Conservation (phyloP, 345 rosid species). For the Tarenaya hassleriana region DNA sequence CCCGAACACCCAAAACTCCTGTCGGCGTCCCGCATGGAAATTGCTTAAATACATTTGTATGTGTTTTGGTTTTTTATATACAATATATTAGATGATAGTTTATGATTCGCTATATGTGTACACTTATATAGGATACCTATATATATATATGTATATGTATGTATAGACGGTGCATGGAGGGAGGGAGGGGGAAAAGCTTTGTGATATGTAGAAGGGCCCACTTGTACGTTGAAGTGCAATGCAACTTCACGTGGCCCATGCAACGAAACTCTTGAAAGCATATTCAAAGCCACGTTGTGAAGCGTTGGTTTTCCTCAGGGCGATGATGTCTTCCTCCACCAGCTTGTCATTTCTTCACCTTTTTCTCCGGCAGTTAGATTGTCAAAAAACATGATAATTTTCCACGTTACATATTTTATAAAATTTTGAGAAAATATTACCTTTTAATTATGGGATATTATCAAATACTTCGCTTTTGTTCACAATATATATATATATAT, state of each 20-base stretch:
- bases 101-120: neutral
- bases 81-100: conserved; percentile 8
- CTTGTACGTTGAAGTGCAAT: conserved; percentile 17
- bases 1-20: conserved; percentile 22
- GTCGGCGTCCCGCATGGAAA: conserved; percentile 24
- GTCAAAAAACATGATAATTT: neutral
- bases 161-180: conserved; percentile 22
- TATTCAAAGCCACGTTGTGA: conserved; percentile 18
- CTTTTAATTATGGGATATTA: too few relatives aligned
- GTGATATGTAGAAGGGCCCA: conserved; percentile 9
- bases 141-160: too few relatives aligned
- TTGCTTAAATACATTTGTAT: too few relatives aligned
- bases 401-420: too few relatives aligned
- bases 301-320: conserved; percentile 13
- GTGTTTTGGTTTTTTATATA: too few relatives aligned
- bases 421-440: too few relatives aligned
- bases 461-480: too few relatives aligned
- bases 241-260: conserved; percentile 26
- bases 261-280: conserved; percentile 19
- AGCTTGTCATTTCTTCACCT: conserved; percentile 24
- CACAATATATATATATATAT: too few relatives aligned
- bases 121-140: too few relatives aligned
- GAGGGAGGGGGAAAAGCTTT: neutral
- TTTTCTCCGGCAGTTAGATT: conserved; percentile 13
- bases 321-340: conserved; percentile 22